Base-by-base conservation (phyloP, 2,329 filamentous ascomycete genomes). In the Colletotrichum sp. region DNA sequence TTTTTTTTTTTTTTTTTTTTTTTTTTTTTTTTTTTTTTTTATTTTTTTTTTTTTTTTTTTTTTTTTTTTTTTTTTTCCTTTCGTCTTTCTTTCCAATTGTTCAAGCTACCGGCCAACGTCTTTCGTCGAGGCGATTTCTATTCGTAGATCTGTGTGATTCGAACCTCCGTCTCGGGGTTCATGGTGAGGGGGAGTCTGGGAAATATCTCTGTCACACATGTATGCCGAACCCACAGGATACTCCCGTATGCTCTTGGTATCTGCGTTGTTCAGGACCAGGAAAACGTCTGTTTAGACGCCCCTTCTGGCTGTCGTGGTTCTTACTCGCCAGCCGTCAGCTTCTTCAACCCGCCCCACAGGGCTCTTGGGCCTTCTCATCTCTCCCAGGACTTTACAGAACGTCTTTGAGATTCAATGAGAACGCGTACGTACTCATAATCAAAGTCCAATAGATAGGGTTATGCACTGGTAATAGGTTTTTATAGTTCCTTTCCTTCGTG, bases 391-490 rank as follows among this genome's bases (percentile, higher is more conserved):
- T 38, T 9, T 2, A 5, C 5, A 15, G 12, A 38, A 38, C 1
- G 36, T 18, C 1, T 9, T 18, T 8, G 8, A 3, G 16, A 38
- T 38, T n/a, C 38, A 6, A 16, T 18, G 16, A 43, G 8, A 1
- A 43, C 16, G 38, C 38, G 8, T 43, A 9, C 8, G n/a, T 43
- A 3, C 16, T 18, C 16, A 1, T 43, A 38, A 2, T 1, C 8
- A 5, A 43, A 18, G 1, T 3, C 38, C 1, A 38, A 2, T 9
- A 38, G 8, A 0, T 5, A 9, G 2, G 36, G 36, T 5, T 3
- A 18, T 36, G 34, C 3, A 36, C 34, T 36, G 2, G 34, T 36
- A 18, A 9, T 18, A 2, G 36, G 0, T 18, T 38, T 9, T 18
- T 9, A 3, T 18, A 1, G 16, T 18, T 18, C 5, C 36, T 38